These are phyloP conservation scores for Hypoxylon sp. DNA, from an alignment of 2,329 filamentous ascomycete genomes.

Conservation along the genomic window DNA sequence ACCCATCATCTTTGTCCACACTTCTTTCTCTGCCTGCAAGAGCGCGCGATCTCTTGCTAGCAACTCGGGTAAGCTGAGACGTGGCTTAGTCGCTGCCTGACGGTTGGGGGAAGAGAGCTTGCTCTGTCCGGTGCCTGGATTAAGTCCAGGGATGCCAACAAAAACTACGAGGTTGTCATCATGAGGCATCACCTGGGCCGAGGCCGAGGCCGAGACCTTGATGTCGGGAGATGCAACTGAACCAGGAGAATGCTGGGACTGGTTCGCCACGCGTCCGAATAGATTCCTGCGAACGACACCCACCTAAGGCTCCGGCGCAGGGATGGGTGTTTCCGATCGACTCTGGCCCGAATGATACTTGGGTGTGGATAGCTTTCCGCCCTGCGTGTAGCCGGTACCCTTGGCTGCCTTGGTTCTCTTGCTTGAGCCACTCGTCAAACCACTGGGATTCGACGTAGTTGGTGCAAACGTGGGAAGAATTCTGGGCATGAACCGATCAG, in stretches of 20 bases:
- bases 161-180: conserved; percentile 20
- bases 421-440: background rate
- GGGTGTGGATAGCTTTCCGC: background rate
- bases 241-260: background rate
- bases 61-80: conserved; percentile 3
- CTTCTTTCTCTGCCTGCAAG: conserved; percentile 29
- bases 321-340: conserved; percentile 33
- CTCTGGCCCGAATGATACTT: background rate
- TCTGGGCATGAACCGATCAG: conserved; percentile 6
- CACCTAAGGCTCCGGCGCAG: conserved; percentile 44
- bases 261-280: background rate
- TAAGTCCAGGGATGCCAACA: conserved; percentile 23
- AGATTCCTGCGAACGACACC: conserved; percentile 8
- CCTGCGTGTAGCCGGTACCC: background rate
- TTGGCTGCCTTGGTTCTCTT: background rate
- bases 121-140: background rate
- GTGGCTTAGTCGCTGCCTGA: background rate
- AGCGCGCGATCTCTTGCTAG: conserved; percentile 21
- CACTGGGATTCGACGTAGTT: background rate
- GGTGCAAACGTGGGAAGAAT: conserved; percentile 6
- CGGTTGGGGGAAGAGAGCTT: background rate
- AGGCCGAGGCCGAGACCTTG: background rate
- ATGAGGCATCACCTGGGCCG: background rate
- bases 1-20: conserved; percentile 37
- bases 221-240: background rate